Base-by-base conservation (phyloP, 1,284 basidiomycete genomes). In the Athelia psychrophila region DNA sequence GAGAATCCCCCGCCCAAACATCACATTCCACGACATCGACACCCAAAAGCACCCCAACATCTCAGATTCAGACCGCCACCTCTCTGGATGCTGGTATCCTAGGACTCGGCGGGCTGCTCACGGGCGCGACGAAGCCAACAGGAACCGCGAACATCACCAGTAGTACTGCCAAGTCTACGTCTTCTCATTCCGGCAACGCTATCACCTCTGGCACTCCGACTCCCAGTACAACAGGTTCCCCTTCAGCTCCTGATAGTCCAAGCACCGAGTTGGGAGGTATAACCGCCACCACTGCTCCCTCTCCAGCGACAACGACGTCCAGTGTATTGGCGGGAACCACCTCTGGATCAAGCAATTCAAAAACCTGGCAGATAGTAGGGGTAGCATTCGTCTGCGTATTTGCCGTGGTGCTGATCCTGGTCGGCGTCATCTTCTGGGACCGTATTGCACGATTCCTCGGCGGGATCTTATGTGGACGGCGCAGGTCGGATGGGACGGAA, bases 301-400 rank as follows among this genome's bases (percentile, higher is more conserved):
- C 38, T 42, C 9, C 38, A 42, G 16, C 38, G 8, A n/a, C 38
- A 6, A 42, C 16, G 6, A 42, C 38, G 38, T 9, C 38, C 38
- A 42, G n/a, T 42, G 20, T 6, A 6, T 16, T 18, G n/a, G 38
- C 38, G n/a, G 38, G 20, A 5, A 22, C 6, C n/a, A 8, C 27
- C 6, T 6, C 27, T 13, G 27, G 38, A 8, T 6, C 38, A 8
- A 23, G 44, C 44, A 6, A 46, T 4, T 48, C 58, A 3, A 68
- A 62, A 33, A 66, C 80, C 60, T 88, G 85, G 86, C 83, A 84
- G 64, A 75, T 85, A 51, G 75, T 86, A 51, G 84, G 84, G 22
- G 78, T 88, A 53, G 76, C 77, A 5, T 75, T 86, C 52, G 78
- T 86, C 55, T 73, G 75, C 19, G 74, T 88, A 58, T 80, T 74